These are phyloP conservation scores for Ceratocystis diversiconidia DNA, from an alignment of 2,329 filamentous ascomycete genomes.

Conservation along the genomic window DNA sequence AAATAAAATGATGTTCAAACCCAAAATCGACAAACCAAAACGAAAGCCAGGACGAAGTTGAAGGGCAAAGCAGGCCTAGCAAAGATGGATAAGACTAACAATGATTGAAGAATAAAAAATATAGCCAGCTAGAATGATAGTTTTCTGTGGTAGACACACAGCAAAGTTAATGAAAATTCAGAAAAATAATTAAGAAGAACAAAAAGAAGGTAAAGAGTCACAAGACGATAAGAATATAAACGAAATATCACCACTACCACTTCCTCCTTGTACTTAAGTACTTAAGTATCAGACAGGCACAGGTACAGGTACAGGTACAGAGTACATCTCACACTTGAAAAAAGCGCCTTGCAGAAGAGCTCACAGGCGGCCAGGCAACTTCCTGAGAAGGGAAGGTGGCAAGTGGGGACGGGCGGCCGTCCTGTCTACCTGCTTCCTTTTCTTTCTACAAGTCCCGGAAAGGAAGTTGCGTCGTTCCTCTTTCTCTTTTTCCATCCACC, in stretches of 20 bases:
- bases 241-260: neutral
- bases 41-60: neutral
- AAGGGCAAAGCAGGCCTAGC: no score
- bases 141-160: no score
- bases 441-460: neutral
- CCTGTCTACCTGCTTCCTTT: neutral
- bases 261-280: neutral
- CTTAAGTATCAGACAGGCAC: neutral
- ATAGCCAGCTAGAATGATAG: neutral
- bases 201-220: neutral
- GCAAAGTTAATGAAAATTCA: neutral
- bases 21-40: neutral
- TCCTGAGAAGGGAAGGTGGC: neutral
- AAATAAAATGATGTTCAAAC: no score
- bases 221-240: neutral
- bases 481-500: neutral
- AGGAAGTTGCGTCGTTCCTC: slow-evolving; percentile 2
- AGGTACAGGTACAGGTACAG: neutral
- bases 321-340: neutral
- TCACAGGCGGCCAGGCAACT: no score
- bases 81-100: no score
- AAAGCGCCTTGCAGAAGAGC: neutral
- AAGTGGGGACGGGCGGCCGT: neutral
- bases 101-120: neutral
- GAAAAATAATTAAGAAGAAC: neutral